Evolutionary conservation across 2,329 filamentous ascomycete genomes (phyloP).

Genomic region (Ceratocystis variospora): DNA sequence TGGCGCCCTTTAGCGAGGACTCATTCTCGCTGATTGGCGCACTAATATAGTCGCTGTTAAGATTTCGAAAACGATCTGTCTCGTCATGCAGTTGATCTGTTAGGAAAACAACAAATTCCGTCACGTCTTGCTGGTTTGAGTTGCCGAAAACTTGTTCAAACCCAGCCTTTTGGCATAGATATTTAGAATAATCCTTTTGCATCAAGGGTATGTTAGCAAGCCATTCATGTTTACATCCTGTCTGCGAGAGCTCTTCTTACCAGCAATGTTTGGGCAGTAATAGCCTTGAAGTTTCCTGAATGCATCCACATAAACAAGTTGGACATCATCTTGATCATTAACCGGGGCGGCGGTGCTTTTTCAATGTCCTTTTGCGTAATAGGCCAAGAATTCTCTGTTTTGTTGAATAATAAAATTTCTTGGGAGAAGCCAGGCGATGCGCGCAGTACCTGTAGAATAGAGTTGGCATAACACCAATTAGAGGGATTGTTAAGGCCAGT

Average conservation of each 20-base stretch:
- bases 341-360: slow-evolving; percentile 38
- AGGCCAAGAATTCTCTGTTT: slow-evolving; percentile 52
- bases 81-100: slow-evolving; percentile 75
- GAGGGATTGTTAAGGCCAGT: slow-evolving; percentile 68
- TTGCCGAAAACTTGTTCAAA: slow-evolving; percentile 47
- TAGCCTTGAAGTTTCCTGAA: slow-evolving; percentile 35
- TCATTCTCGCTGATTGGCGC: slow-evolving; percentile 16
- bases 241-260: slow-evolving; percentile 29
- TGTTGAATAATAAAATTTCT: slow-evolving; percentile 42
- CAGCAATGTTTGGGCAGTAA: slow-evolving; percentile 44
- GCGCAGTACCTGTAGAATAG: slow-evolving; percentile 71
- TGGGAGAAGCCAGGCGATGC: slow-evolving; percentile 56
- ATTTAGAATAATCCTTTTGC: slow-evolving; percentile 40
- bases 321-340: slow-evolving; percentile 46
- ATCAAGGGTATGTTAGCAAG: slow-evolving; percentile 9
- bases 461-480: slow-evolving; percentile 84
- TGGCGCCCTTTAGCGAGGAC: slow-evolving; percentile 36
- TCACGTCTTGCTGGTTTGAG: slow-evolving; percentile 71
- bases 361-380: slow-evolving; percentile 50
- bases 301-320: slow-evolving; percentile 46
- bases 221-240: background rate
- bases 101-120: slow-evolving; percentile 77
- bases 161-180: slow-evolving; percentile 27
- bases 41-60: slow-evolving; percentile 18
- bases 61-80: slow-evolving; percentile 50